Base-by-base conservation (phyloP, 2,329 filamentous ascomycete species). In the Ophiosphaerella korrae region DNA sequence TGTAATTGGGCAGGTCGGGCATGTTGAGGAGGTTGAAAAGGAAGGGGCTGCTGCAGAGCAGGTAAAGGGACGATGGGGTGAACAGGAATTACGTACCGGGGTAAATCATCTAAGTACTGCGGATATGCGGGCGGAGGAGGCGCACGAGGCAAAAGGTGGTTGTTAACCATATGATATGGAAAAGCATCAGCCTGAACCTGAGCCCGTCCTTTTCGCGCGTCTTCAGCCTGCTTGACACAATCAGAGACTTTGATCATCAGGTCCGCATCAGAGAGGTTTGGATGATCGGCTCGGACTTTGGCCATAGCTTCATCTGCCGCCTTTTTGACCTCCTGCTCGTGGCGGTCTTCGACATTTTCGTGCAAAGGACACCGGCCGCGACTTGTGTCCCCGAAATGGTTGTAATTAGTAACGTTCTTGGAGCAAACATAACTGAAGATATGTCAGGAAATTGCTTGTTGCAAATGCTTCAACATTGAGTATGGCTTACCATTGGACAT, bases 381-480 rank as follows among this genome's bases (percentile, higher is more conserved):
- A 31, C 13, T 40, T 3, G 29, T 32, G 12, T 87, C 81, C 52
- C 87, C 77, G 63, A 95, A 95, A 71, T 95, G 91, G 0, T 77
- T 60, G 63, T 95, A 94, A 48, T 82, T 71, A 49, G 80, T 83
- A 18, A 84, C 76, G 40, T 80, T 73, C 61, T 87, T 78, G 18
- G 85, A 86, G 74, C 91, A 96, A 36, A 90, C 79, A 62, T 92
- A 91, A 66, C 86, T 88, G 39, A 24, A 9, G 36, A 32, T 13
- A 26, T 23, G n/a, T 42, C 42, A 46, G 44, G n/a, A 23, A 3
- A 21, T 38, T 13, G n/a, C n/a, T 16, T 7, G 39, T n/a, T 2
- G n/a, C 14, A 6, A n/a, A 6, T 8, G 18, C 14, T 18, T 6
- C 26, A 29, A 11, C 1, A 34, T 9, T 12, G 36, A 5, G 18